A percentile compares a stretch with the other conserved stretches of the same genome.
phyloP scores from a whole-genome alignment of 2,329 filamentous ascomycete species.

The Colletotrichum godetiae region DNA sequence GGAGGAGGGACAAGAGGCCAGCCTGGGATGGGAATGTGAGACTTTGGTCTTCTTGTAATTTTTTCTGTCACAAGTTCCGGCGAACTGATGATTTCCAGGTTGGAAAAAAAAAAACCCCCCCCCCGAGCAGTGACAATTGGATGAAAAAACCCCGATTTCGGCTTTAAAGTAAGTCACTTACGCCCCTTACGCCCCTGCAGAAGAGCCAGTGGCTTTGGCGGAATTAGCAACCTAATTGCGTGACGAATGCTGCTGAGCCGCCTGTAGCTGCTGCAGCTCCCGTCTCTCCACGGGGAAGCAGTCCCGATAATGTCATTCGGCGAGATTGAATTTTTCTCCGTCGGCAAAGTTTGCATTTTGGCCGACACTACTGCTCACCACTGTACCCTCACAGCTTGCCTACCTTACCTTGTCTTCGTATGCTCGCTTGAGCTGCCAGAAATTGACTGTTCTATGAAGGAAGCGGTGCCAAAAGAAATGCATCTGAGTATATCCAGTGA shows the following conservation, averaged over 20 bases:
- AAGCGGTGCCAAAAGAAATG: background rate
- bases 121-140: slow-evolving; percentile 6
- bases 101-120: slow-evolving; percentile 8
- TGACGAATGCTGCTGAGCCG: slow-evolving; percentile 6
- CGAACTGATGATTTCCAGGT: background rate
- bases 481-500: background rate
- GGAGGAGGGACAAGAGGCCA: background rate
- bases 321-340: slow-evolving; percentile 14
- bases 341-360: slow-evolving; percentile 13
- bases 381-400: background rate
- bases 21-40: background rate
- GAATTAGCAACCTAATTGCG: slow-evolving; percentile 11
- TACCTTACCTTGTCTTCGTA: background rate
- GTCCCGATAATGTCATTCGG: slow-evolving; percentile 7
- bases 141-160: slow-evolving; percentile 24
- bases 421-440: background rate
- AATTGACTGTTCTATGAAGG: too few species aligned
- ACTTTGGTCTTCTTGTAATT: background rate
- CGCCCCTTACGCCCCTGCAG: background rate
- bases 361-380: background rate
- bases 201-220: slow-evolving; percentile 3
- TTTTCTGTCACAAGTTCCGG: background rate
- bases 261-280: slow-evolving; percentile 4
- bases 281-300: background rate
- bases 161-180: slow-evolving; percentile 25